phyloP scores from a whole-genome alignment of 2,329 filamentous ascomycete species.

The Colletotrichum ledebouriae region DNA sequence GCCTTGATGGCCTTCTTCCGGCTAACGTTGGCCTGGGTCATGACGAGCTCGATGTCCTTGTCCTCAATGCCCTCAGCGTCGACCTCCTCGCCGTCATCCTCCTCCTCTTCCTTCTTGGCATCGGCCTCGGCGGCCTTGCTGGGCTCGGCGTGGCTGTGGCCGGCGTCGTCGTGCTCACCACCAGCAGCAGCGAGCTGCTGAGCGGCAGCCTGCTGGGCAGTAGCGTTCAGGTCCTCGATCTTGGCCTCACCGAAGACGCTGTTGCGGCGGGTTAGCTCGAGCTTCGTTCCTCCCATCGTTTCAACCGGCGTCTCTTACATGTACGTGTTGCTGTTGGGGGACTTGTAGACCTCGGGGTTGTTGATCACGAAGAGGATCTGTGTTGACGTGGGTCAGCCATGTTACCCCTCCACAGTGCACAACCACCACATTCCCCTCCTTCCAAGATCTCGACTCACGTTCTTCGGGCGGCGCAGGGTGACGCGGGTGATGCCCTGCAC shows the following conservation, averaged over 20 bases:
- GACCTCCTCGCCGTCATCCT: slow-evolving; percentile 95
- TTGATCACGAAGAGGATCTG: slow-evolving; percentile 99
- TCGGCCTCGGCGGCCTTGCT: slow-evolving; percentile 73
- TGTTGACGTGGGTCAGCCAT: slow-evolving; percentile 43
- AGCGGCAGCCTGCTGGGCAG: slow-evolving; percentile 94
- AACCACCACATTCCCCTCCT: slow-evolving; percentile 1
- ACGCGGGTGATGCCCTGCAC: slow-evolving; percentile 98
- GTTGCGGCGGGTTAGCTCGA: slow-evolving; percentile 34
- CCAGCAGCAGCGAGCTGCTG: slow-evolving; percentile 89
- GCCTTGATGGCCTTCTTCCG: slow-evolving; percentile 99
- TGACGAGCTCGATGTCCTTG: slow-evolving; percentile 99
- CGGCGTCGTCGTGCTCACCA: slow-evolving; percentile 74
- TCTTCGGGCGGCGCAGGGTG: slow-evolving; percentile 97
- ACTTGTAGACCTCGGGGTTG: slow-evolving; percentile 99
- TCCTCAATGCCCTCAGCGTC: slow-evolving; percentile 95
- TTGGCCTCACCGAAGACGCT: slow-evolving; percentile 99
- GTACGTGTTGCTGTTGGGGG: slow-evolving; percentile 98
- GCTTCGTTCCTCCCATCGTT: not conserved
- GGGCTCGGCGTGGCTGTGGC: slow-evolving; percentile 79
- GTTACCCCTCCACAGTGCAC: slow-evolving; percentile 27
- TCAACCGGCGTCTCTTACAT: slow-evolving; percentile 77
- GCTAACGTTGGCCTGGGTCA: slow-evolving; percentile 96
- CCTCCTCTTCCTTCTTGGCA: slow-evolving; percentile 81
- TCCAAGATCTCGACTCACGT: slow-evolving; percentile 76
- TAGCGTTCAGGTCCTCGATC: slow-evolving; percentile 99